These are phyloP conservation scores for Saccharomyces hybrid DNA, from an alignment of 1,139 yeast species.

Conservation along the genomic window DNA sequence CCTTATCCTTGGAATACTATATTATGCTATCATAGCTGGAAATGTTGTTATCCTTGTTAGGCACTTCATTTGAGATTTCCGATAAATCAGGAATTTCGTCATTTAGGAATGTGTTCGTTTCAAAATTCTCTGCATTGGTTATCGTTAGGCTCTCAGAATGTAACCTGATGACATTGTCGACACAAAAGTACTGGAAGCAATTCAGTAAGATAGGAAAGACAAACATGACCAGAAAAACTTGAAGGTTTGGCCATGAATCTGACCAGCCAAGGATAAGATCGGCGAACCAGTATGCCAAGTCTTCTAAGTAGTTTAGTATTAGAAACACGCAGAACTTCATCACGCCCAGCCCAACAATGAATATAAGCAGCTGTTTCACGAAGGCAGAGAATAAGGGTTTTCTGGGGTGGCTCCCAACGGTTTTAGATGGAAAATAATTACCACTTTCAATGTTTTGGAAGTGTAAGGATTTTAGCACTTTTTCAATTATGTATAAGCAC, in stretches of 20 bases:
- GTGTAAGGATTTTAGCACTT: slow-evolving; percentile 41
- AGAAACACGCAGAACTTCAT: slow-evolving; percentile 53
- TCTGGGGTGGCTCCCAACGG: slow-evolving; percentile 1
- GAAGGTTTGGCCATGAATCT: slow-evolving; percentile 68
- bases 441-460: slow-evolving; percentile 70
- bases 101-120: slow-evolving; percentile 9
- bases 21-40: neutral
- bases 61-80: neutral
- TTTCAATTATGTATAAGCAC: slow-evolving; percentile 39
- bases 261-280: slow-evolving; percentile 67
- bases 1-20: neutral
- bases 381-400: slow-evolving; percentile 42
- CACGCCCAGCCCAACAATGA: slow-evolving; percentile 47
- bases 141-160: slow-evolving; percentile 26
- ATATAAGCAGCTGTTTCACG: slow-evolving; percentile 64
- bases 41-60: neutral
- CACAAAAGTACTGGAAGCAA: slow-evolving; percentile 74
- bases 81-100: slow-evolving; percentile 3
- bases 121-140: slow-evolving; percentile 18
- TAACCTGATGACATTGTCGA: slow-evolving; percentile 78
- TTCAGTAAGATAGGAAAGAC: slow-evolving; percentile 74
- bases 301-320: slow-evolving; percentile 49
- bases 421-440: slow-evolving; percentile 39
- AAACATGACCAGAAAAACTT: slow-evolving; percentile 80
- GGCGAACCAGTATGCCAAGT: slow-evolving; percentile 39